These are phyloP conservation scores for Rhododendron ferrugineum DNA, from an alignment of 148 eudicot genomes.

Conservation along the genomic window DNA sequence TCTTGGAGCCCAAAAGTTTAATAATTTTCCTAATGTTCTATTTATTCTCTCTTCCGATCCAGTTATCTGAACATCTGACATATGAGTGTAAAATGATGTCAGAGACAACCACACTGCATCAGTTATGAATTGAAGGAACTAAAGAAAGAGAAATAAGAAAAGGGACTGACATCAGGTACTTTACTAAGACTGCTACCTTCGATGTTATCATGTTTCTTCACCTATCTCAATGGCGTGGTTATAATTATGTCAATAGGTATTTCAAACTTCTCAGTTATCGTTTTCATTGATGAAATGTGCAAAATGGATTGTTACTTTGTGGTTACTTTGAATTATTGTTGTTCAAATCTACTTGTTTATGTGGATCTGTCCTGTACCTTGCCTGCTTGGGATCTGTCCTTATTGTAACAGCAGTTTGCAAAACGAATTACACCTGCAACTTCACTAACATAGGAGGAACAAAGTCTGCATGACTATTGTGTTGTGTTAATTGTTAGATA, in stretches of 20 bases:
- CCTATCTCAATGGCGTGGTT: not conserved
- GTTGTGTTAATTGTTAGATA: not conserved
- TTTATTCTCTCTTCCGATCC: not conserved
- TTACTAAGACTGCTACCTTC: not conserved
- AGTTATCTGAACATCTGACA: not conserved
- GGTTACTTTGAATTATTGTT: not conserved
- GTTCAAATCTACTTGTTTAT: not conserved
- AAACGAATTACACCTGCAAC: not conserved
- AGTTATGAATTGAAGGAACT: not conserved
- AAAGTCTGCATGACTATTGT: not conserved
- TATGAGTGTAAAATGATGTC: not conserved
- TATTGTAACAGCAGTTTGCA: not conserved
- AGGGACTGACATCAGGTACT: not conserved
- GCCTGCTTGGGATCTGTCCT: not conserved
- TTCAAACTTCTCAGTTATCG: not conserved
- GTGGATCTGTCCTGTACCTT: not conserved
- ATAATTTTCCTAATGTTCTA: not conserved
- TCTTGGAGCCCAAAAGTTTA: not conserved
- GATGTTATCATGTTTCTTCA: not conserved
- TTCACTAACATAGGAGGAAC: not conserved
- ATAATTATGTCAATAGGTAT: not conserved
- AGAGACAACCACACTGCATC: not conserved
- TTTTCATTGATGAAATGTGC: not conserved
- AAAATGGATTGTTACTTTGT: not conserved
- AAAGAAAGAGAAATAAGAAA: not conserved